These are phyloP conservation scores for Salix dunnii DNA, from an alignment of 345 rosid species.

Conservation along the genomic window DNA sequence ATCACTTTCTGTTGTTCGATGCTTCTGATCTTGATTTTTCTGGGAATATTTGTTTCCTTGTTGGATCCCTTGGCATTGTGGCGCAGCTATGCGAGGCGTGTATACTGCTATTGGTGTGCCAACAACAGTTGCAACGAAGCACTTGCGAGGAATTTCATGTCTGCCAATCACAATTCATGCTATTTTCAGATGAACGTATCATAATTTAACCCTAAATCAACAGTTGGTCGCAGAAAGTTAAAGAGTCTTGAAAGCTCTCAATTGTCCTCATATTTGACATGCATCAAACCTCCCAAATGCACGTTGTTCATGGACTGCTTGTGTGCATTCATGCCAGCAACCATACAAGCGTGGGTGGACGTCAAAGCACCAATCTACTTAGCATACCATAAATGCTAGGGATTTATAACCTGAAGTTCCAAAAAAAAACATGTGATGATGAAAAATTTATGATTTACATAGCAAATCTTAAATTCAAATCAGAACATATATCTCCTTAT, in stretches of 20 bases:
- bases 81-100: not conserved
- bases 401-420: not conserved
- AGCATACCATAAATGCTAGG: not conserved
- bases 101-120: not conserved
- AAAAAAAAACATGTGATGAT: too few relatives aligned
- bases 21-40: not conserved
- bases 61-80: not conserved
- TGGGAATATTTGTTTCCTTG: slow-evolving; percentile 3
- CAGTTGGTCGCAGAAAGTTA: not conserved
- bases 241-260: not conserved
- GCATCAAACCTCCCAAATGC: not conserved
- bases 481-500: accelerated
- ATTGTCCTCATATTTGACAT: not conserved
- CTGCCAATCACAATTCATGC: not conserved
- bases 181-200: not conserved
- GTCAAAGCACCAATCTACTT: not conserved
- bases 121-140: not conserved
- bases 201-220: not conserved
- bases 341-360: not conserved
- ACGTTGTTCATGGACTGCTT: not conserved
- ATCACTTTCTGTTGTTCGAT: slow-evolving; percentile 5
- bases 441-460: accelerated
- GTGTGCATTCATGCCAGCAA: not conserved
- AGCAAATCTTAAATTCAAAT: too few relatives aligned
- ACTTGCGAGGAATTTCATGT: not conserved